Percentiles rank a stretch among this genome's conserved stretches.
These are phyloP conservation scores for Tolypocladium cylindrosporum DNA, from an alignment of 2,329 filamentous ascomycete genomes.

Conservation along the genomic window DNA sequence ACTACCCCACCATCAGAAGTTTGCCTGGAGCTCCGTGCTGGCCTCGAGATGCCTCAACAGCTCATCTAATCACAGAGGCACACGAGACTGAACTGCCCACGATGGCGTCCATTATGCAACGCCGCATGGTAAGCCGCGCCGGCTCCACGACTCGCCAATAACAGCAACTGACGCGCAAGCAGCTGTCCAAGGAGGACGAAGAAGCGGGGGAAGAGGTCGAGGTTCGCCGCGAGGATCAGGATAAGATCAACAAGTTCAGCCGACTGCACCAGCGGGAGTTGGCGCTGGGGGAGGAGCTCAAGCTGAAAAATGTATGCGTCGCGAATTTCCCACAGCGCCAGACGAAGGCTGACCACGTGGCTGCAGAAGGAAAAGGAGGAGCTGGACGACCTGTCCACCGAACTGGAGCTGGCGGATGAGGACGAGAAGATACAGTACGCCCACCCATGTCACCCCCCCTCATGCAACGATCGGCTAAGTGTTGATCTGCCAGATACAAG, in stretches of 20 bases:
- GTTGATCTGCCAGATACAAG: conserved; percentile 60
- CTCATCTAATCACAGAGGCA: neutral
- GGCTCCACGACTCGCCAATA: neutral
- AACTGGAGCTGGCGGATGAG: conserved; percentile 91
- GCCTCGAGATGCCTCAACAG: neutral
- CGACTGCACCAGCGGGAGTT: conserved; percentile 82
- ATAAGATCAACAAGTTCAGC: conserved; percentile 98
- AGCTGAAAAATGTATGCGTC: conserved; percentile 60
- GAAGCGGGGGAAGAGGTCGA: conserved; percentile 75
- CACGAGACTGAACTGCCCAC: conserved; percentile 7
- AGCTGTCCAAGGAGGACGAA: conserved; percentile 95
- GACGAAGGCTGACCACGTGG: conserved; percentile 10
- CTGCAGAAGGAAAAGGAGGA: conserved; percentile 95
- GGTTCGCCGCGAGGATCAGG: conserved; percentile 92
- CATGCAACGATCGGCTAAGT: neutral
- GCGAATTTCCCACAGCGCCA: too few species aligned
- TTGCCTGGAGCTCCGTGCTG: neutral
- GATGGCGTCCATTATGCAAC: conserved; percentile 41
- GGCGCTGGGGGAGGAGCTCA: conserved; percentile 68
- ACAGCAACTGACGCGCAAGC: conserved; percentile 8
- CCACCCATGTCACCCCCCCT: conserved; percentile 19
- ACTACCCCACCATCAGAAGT: neutral
- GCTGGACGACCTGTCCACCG: conserved; percentile 80
- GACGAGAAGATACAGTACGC: conserved; percentile 84
- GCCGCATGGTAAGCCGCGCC: conserved; percentile 43